These are phyloP conservation scores for Aspergillus olivimuriae DNA, from an alignment of 495 filamentous ascomycete genomes.

Conservation along the genomic window DNA sequence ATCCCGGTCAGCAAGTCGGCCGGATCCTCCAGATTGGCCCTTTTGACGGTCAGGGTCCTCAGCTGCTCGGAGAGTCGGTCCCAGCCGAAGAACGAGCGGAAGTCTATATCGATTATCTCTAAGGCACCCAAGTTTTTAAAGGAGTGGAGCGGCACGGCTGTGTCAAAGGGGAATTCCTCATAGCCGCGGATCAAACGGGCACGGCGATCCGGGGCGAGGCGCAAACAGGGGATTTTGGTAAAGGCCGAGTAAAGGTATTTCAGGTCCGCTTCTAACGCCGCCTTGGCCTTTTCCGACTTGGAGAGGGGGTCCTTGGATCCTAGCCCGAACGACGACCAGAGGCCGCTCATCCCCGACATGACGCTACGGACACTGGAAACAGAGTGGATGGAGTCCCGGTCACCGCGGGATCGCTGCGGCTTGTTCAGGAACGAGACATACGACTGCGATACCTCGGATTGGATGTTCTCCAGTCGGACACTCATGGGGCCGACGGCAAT, in stretches of 20 bases:
- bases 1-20: slow-evolving; percentile 85
- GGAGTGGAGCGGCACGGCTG: slow-evolving; percentile 86
- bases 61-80: slow-evolving; percentile 88
- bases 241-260: slow-evolving; percentile 98
- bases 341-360: slow-evolving; percentile 87
- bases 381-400: slow-evolving; percentile 86
- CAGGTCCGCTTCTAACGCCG: slow-evolving; percentile 73
- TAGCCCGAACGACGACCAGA: slow-evolving; percentile 86
- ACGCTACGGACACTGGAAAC: slow-evolving; percentile 96
- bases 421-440: slow-evolving; percentile 95
- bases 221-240: slow-evolving; percentile 92
- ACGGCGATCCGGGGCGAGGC: slow-evolving; percentile 81
- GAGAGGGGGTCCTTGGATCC: slow-evolving; percentile 65
- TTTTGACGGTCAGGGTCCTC: slow-evolving; percentile 81
- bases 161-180: slow-evolving; percentile 97
- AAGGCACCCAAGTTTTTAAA: slow-evolving; percentile 95
- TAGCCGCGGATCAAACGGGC: slow-evolving; percentile 84
- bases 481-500: slow-evolving; percentile 94
- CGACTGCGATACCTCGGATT: slow-evolving; percentile 74
- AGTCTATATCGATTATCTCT: slow-evolving; percentile 92
- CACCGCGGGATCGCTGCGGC: slow-evolving; percentile 64
- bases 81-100: slow-evolving; percentile 96
- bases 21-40: slow-evolving; percentile 82
- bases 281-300: slow-evolving; percentile 81
- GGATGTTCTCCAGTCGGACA: slow-evolving; percentile 88